Evolutionary conservation across 306 rosid genomes (phyloP), one percentile per base, ranked within the genome.

Genomic region (Gynostemma pentaphyllum): DNA sequence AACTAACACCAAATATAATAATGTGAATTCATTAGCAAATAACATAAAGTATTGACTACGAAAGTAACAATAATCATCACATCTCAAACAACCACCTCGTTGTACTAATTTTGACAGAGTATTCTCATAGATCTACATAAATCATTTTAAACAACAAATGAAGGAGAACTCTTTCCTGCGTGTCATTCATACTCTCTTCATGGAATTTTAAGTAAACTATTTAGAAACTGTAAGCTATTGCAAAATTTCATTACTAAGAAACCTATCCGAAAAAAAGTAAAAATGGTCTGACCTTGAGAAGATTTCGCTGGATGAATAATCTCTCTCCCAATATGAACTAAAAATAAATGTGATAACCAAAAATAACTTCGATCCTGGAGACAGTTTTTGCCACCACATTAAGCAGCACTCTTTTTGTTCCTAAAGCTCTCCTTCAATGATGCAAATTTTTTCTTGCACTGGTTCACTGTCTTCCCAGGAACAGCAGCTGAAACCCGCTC

Each of bases 401-500:
- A 92, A 39, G 71, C 87, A 7, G 83, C 76, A 61, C 4, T 82
- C 74, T 86, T 94, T 83, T 80, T 88, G 88, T 68, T 94, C 71
- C 99, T 84, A 71, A 94, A 88, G 75, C 28, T 88, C 82, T 94
- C 99, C 89, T 83, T 94, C 83, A 94, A 67, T 74, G 66, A 8
- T 0, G 94, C n/a, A 69, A 88, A 82, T 44, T 94, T 86, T 61
- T 89, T 94, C 97, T 85, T 94, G 84, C 97, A 94, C 68, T 88
- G 95, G 68, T 73, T 86, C 81, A 94, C 64, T 12, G 84, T 82
- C 80, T 88, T 94, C 67, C 97, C 99, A 0, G 97, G 99, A 40
- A 94, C 95, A 30, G 99, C 94, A 7, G 99, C 64, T 0, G 99
- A 87, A 36, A 94, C 95, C 29, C 97, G 79, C 72, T 94, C 97